A percentile compares a stretch with the other conserved stretches of the same genome.
phyloP scores from a whole-genome alignment of 1,139 yeast species.

The Pneumocystis canis region DNA sequence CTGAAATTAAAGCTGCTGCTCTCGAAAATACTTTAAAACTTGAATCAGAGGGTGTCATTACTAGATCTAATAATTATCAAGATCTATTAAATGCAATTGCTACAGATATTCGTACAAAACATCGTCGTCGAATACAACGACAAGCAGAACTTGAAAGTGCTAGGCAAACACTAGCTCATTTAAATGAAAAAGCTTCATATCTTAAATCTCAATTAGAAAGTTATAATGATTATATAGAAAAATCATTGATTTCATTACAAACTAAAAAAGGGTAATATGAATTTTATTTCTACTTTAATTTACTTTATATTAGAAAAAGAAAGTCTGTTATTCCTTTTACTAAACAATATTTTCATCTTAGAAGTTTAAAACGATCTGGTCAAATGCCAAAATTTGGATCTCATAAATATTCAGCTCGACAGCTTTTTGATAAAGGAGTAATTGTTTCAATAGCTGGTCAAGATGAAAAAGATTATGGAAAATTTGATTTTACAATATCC shows the following conservation, averaged over 20 bases:
- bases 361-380: conserved; percentile 55
- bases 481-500: conserved; percentile 58
- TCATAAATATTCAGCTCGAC: conserved; percentile 64
- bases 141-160: conserved; percentile 49
- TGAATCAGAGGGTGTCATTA: conserved; percentile 52
- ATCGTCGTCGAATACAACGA: conserved; percentile 49
- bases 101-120: conserved; percentile 65
- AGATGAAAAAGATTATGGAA: conserved; percentile 42
- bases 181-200: conserved; percentile 47
- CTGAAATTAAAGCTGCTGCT: conserved; percentile 63
- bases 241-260: conserved; percentile 49
- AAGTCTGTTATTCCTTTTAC: conserved; percentile 48
- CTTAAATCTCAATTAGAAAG: conserved; percentile 48
- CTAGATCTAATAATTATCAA: conserved; percentile 63
- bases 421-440: conserved; percentile 58
- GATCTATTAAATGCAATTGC: conserved; percentile 71
- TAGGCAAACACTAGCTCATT: conserved; percentile 41
- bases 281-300: neutral
- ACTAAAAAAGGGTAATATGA: conserved; percentile 34
- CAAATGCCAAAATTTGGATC: conserved; percentile 68
- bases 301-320: conserved; percentile 24
- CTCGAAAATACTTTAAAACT: conserved; percentile 62
- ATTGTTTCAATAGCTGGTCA: conserved; percentile 38
- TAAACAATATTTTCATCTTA: conserved; percentile 62
- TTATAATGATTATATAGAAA: conserved; percentile 56